A percentile compares a stretch with the other conserved stretches of the same genome.
phyloP scores from a whole-genome alignment of 208 protist species.

The Tritrichomonas foetus region DNA sequence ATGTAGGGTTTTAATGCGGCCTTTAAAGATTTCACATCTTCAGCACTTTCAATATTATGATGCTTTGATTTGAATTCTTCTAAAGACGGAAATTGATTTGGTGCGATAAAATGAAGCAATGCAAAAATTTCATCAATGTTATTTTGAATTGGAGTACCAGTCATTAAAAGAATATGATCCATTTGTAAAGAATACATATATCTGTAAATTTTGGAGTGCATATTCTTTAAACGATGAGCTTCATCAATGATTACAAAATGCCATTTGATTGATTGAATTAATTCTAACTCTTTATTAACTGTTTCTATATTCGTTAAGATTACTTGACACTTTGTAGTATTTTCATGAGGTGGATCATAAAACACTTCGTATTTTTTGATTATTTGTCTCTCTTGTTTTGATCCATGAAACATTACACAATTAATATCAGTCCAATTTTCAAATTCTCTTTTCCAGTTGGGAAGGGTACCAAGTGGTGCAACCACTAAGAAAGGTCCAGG shows the following conservation, averaged over 20 bases:
- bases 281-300: conserved; percentile 56
- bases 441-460: conserved; percentile 65
- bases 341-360: conserved; percentile 40
- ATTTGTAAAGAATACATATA: conserved; percentile 79
- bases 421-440: conserved; percentile 67
- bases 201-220: conserved; percentile 70
- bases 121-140: conserved; percentile 66
- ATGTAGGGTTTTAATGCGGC: conserved; percentile 61
- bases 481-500: conserved; percentile 69
- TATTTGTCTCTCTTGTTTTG: conserved; percentile 42
- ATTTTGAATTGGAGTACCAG: conserved; percentile 68
- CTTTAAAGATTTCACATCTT: conserved; percentile 54
- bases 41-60: conserved; percentile 45
- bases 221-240: conserved; percentile 57
- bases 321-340: conserved; percentile 45
- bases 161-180: conserved; percentile 53
- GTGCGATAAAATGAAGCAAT: conserved; percentile 72
- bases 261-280: conserved; percentile 58
- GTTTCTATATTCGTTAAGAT: conserved; percentile 70
- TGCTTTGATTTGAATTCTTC: conserved; percentile 57
- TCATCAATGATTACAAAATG: conserved; percentile 71
- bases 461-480: conserved; percentile 59
- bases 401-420: conserved; percentile 63
- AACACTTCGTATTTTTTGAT: conserved; percentile 43
- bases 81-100: conserved; percentile 62